phyloP scores from a whole-genome alignment of 2,329 filamentous ascomycete genomes.

The Lojkania enalia region DNA sequence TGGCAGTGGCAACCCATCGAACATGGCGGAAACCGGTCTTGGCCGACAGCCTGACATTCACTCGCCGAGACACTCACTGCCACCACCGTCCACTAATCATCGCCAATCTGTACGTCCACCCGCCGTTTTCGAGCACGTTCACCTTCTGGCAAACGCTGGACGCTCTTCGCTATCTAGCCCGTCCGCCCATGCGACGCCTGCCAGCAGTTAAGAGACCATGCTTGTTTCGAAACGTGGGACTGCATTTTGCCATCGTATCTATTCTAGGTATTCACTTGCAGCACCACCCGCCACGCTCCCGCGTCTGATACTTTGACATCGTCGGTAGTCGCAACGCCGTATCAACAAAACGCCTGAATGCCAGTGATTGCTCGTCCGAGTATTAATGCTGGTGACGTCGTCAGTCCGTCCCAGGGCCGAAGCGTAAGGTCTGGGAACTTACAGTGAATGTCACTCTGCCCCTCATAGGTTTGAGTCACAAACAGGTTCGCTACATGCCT shows the following conservation, averaged over 20 bases:
- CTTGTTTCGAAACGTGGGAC: constrained; percentile 14
- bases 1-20: constrained; percentile 37
- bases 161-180: background rate
- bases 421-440: constrained; percentile 50
- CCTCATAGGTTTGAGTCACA: constrained; percentile 97
- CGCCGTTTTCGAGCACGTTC: constrained; percentile 7
- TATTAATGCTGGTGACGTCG: constrained; percentile 50
- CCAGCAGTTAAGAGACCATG: constrained; percentile 13
- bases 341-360: constrained; percentile 75
- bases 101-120: constrained; percentile 21
- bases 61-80: constrained; percentile 6
- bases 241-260: no score
- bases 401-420: constrained; percentile 23
- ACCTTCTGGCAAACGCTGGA: constrained; percentile 12
- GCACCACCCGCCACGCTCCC: no score
- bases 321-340: no score
- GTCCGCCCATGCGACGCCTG: constrained; percentile 5
- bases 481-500: constrained; percentile 95
- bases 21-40: constrained; percentile 25
- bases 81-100: constrained; percentile 9
- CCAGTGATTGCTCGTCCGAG: constrained; percentile 61
- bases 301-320: no score
- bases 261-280: no score
- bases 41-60: constrained; percentile 19
- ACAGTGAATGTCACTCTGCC: constrained; percentile 97